Percentiles rank a stretch among this genome's conserved stretches.
Conservation (phyloP, 148 eudicot genomes). For the Camellia japonica region DNA sequence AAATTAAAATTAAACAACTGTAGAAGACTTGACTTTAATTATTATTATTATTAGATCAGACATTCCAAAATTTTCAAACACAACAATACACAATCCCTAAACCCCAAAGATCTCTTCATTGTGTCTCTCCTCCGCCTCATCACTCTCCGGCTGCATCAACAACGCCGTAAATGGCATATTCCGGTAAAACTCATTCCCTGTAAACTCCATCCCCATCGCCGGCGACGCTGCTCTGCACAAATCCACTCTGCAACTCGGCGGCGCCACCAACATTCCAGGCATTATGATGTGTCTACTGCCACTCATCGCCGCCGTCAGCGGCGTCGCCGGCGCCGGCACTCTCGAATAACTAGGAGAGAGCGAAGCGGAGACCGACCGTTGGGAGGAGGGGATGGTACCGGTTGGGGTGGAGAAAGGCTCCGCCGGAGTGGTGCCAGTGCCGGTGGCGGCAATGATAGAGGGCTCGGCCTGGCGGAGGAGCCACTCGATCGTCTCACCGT, state of each 20-base stretch:
- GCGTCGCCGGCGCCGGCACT: background rate
- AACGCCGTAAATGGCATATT: conserved; percentile 34
- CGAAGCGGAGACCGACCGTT: background rate
- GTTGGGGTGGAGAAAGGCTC: conserved; percentile 2
- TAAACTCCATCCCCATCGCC: conserved; percentile 8
- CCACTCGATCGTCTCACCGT: conserved; percentile 37
- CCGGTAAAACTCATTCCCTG: conserved; percentile 12
- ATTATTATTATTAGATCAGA: too few species aligned
- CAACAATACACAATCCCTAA: too few species aligned
- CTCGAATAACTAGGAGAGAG: background rate
- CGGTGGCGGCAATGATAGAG: conserved; percentile 33
- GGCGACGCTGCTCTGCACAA: conserved; percentile 20
- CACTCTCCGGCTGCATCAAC: conserved; percentile 26
- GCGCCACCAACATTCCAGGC: background rate
- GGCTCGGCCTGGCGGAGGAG: conserved; percentile 47
- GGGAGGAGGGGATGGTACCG: background rate
- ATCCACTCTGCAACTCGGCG: conserved; percentile 24
- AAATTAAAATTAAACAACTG: background rate
- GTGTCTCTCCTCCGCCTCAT: conserved; percentile 13
- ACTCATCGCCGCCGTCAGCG: too few species aligned
- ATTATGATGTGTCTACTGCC: too few species aligned
- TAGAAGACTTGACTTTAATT: background rate
- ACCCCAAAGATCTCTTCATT: conserved; percentile 11
- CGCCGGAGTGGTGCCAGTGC: conserved; percentile 25
- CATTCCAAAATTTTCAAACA: too few species aligned